Evolutionary conservation across 1,284 basidiomycete species (phyloP).

Genomic region (Cutaneotrichosporon sp.): DNA sequence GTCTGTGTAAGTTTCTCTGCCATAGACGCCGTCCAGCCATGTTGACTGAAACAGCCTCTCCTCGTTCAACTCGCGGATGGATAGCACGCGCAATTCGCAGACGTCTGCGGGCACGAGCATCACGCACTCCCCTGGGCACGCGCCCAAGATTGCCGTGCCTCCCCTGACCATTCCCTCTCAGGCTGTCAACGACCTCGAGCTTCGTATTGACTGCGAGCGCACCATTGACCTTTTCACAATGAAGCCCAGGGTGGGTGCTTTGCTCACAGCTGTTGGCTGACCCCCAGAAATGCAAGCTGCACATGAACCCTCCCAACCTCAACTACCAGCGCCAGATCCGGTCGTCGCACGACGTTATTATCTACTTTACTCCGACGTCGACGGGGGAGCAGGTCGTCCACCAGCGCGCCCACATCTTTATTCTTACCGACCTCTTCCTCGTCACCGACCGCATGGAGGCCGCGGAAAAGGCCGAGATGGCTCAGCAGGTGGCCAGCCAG

Average conservation of each 20-base stretch:
- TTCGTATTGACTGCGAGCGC: slow-evolving; percentile 67
- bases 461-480: slow-evolving; percentile 54
- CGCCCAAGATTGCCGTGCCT: slow-evolving; percentile 19
- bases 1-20: slow-evolving; percentile 30
- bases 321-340: slow-evolving; percentile 76
- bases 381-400: slow-evolving; percentile 70
- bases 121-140: slow-evolving; percentile 33
- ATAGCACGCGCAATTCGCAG: slow-evolving; percentile 34
- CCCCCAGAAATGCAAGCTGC: slow-evolving; percentile 74
- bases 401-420: slow-evolving; percentile 72
- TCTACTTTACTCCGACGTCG: slow-evolving; percentile 71
- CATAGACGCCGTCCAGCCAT: not conserved
- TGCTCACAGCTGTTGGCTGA: slow-evolving; percentile 15
- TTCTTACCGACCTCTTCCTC: slow-evolving; percentile 88
- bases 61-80: slow-evolving; percentile 41
- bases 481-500: slow-evolving; percentile 37
- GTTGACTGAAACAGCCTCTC: slow-evolving; percentile 30
- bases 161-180: slow-evolving; percentile 28
- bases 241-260: slow-evolving; percentile 70
- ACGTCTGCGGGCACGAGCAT: slow-evolving; percentile 38
- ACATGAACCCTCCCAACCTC: slow-evolving; percentile 76
- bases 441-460: slow-evolving; percentile 74
- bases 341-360: slow-evolving; percentile 65
- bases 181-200: slow-evolving; percentile 71
- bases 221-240: slow-evolving; percentile 95